Percentiles rank a stretch among this genome's conserved stretches.
Evolutionary conservation across 225 moss, liverwort and hornwort genomes (phyloP).

Genomic region (Sphagnum contortum): DNA sequence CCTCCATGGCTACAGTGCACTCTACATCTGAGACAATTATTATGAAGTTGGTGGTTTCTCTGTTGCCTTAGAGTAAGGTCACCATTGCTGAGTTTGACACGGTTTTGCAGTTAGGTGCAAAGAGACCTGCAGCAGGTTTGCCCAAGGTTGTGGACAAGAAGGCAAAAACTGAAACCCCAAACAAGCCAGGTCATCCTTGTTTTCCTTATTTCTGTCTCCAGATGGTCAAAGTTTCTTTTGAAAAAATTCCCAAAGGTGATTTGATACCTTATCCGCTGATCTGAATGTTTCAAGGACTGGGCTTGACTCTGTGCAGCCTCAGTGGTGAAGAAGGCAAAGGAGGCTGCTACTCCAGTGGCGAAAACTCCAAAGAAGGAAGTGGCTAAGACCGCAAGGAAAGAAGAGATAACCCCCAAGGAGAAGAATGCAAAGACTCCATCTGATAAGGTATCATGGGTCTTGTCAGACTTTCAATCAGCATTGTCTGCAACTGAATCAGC

Average conservation of each 20-base stretch:
- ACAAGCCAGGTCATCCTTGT: constrained; percentile 5
- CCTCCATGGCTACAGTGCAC: too few relatives aligned
- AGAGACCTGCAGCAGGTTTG: constrained; percentile 1
- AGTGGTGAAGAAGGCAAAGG: constrained; percentile 4
- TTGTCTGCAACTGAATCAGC: neutral
- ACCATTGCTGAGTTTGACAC: too few relatives aligned
- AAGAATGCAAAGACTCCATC: constrained; percentile 9
- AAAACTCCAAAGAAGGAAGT: constrained; percentile 7
- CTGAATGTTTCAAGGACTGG: constrained; percentile 1
- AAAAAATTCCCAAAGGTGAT: neutral
- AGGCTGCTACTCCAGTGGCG: constrained; percentile 1
- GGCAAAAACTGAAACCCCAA: constrained; percentile 4
- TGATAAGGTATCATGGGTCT: constrained; percentile 2
- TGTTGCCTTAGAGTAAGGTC: too few relatives aligned
- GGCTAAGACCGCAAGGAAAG: too few relatives aligned
- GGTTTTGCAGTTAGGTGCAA: constrained; percentile 1
- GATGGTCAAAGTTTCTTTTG: neutral
- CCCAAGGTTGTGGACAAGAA: constrained; percentile 8
- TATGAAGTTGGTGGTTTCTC: too few relatives aligned
- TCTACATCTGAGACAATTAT: too few relatives aligned
- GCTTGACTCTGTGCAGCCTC: neutral
- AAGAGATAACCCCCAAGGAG: constrained; percentile 7
- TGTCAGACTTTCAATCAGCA: too few relatives aligned
- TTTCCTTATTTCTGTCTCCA: neutral
- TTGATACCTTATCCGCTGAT: neutral